These are phyloP conservation scores for Paraphysoderma sedebokerense DNA, from an alignment of 371 early-diverging fungal species.

Conservation along the genomic window DNA sequence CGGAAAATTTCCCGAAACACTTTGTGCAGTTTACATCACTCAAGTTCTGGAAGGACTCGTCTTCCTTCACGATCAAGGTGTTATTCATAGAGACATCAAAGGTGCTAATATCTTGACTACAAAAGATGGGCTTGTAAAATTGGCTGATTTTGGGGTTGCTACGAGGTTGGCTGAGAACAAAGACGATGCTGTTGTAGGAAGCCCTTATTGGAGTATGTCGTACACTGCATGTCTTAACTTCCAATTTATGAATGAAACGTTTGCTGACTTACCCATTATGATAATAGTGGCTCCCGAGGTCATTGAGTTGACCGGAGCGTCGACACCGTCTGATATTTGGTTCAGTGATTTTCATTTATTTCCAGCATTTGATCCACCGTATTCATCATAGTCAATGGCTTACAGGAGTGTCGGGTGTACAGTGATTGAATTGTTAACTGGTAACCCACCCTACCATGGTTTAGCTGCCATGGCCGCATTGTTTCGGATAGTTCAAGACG, in stretches of 20 bases:
- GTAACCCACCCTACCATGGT: constrained; percentile 69
- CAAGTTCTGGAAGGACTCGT: constrained; percentile 14
- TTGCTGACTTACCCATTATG: constrained; percentile 53
- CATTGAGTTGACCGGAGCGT: constrained; percentile 62
- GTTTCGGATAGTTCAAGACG: constrained; percentile 80
- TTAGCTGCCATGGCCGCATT: constrained; percentile 69
- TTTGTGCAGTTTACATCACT: constrained; percentile 14
- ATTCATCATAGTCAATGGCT: no score
- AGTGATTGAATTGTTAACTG: constrained; percentile 65
- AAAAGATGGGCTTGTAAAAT: constrained; percentile 5
- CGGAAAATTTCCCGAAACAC: constrained; percentile 53
- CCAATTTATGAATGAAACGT: no score
- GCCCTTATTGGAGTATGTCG: constrained; percentile 3
- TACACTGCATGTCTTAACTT: neutral
- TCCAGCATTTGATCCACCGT: no score
- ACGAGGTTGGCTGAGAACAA: neutral
- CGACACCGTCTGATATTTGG: constrained; percentile 78
- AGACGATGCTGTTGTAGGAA: constrained; percentile 4
- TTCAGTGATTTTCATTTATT: constrained; percentile 10
- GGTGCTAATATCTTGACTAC: constrained; percentile 9
- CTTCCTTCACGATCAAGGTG: constrained; percentile 14
- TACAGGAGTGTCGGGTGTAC: constrained; percentile 84
- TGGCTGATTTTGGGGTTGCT: neutral
- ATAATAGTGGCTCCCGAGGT: constrained; percentile 24
- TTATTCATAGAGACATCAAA: constrained; percentile 23